Conservation (phyloP, 345 rosid species). For the Syzygium aqueum region DNA sequence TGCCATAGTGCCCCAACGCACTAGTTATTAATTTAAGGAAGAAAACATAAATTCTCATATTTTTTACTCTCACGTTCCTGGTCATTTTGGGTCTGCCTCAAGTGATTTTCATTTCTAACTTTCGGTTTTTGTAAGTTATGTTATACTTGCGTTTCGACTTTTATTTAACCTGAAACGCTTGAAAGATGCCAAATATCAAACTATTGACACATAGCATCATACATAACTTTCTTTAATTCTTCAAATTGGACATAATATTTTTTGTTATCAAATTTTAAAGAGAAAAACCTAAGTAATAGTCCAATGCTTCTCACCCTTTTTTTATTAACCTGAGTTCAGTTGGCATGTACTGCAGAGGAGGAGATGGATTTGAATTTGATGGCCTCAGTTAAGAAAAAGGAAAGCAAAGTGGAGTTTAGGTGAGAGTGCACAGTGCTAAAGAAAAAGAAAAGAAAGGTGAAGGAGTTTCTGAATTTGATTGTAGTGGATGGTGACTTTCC, state of each 20-base stretch:
- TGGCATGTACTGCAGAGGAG: background rate
- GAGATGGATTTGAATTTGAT: background rate
- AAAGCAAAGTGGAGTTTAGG: background rate
- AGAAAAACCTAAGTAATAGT: background rate
- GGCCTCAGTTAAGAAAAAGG: background rate
- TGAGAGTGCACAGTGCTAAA: background rate
- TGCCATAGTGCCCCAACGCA: too few relatives aligned
- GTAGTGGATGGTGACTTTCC: background rate
- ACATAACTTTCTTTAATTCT: background rate
- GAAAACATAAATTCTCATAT: background rate
- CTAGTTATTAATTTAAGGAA: background rate
- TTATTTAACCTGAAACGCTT: background rate
- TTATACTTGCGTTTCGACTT: background rate
- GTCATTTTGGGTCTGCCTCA: background rate
- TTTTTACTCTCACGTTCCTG: background rate
- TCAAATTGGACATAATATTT: background rate
- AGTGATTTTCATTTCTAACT: background rate
- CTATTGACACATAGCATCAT: accelerated
- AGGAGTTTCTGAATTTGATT: background rate
- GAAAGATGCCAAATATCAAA: background rate
- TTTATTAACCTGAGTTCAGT: background rate
- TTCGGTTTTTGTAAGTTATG: background rate
- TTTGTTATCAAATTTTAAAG: background rate
- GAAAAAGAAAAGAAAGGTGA: background rate
- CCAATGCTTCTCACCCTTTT: background rate